Conservation (phyloP, 2,329 filamentous ascomycete species). For the Beauveria sp. region DNA sequence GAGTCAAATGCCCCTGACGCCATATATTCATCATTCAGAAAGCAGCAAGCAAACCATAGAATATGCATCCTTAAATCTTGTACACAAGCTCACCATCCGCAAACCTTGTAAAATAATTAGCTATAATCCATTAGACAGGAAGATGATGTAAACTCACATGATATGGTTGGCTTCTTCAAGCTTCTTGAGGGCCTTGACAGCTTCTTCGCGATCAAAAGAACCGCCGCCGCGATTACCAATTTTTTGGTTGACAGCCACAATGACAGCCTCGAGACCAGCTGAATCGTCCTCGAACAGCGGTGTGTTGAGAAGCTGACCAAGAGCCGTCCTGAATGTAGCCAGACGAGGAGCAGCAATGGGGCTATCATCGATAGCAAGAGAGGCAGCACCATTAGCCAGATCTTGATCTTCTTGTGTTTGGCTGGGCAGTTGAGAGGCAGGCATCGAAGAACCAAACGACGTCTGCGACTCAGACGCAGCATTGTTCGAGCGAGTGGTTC, state of each 20-base stretch:
- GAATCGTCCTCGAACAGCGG: conserved; percentile 82
- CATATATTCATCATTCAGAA: neutral
- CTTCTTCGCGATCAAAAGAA: conserved; percentile 64
- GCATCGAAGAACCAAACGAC: conserved; percentile 73
- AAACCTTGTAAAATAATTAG: conserved; percentile 35
- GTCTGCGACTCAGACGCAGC: conserved; percentile 37
- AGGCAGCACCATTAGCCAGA: conserved; percentile 34
- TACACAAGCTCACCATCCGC: conserved; percentile 59
- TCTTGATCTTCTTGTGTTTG: conserved; percentile 36
- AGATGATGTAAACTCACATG: conserved; percentile 58
- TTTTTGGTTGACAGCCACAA: conserved; percentile 71
- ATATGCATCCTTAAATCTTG: conserved; percentile 46
- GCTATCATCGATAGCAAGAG: conserved; percentile 32
- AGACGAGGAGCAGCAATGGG: conserved; percentile 58
- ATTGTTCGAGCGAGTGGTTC: conserved; percentile 28
- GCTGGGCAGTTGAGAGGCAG: conserved; percentile 59
- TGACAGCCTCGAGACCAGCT: conserved; percentile 65
- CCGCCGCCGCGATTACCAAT: conserved; percentile 46
- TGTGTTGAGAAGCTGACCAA: conserved; percentile 77
- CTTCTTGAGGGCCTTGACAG: conserved; percentile 65
- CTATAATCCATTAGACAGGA: neutral
- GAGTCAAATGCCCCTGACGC: conserved; percentile 1
- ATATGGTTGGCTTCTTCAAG: conserved; percentile 83
- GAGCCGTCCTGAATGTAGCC: conserved; percentile 65
- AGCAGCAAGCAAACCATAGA: neutral